Conservation (phyloP, 495 filamentous ascomycete species). For the Mycothermus thermophilus region DNA sequence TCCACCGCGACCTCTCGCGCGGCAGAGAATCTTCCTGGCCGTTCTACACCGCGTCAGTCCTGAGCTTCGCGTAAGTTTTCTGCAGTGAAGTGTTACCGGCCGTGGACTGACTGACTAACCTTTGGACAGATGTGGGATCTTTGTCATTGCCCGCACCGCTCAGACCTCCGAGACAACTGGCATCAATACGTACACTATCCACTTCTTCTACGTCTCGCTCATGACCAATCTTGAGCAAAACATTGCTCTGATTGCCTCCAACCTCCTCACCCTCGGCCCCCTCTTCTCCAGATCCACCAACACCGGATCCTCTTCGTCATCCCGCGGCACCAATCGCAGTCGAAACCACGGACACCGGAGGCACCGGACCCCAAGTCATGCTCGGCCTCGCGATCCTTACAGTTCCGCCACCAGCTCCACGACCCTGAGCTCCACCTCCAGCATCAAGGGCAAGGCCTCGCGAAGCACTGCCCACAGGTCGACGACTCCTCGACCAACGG, state of each 20-base stretch:
- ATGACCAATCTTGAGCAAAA: constrained; percentile 26
- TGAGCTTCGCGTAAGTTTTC: constrained; percentile 17
- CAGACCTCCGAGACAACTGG: constrained; percentile 15
- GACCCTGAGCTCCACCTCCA: background rate
- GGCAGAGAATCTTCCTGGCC: constrained; percentile 18
- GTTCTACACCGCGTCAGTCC: constrained; percentile 16
- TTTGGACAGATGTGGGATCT: constrained; percentile 15
- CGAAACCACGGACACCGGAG: background rate
- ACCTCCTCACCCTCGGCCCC: constrained; percentile 20
- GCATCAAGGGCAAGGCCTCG: too few species aligned
- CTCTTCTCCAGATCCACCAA: constrained; percentile 16
- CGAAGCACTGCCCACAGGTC: too few species aligned
- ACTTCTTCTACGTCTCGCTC: constrained; percentile 18
- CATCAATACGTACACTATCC: constrained; percentile 14
- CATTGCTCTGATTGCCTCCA: constrained; percentile 23
- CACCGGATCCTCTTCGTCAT: constrained; percentile 1
- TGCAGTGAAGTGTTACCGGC: background rate
- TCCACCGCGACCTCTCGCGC: constrained; percentile 14
- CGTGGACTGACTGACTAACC: background rate
- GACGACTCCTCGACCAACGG: too few species aligned
- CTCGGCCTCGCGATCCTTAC: constrained; percentile 1
- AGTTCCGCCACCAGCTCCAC: background rate
- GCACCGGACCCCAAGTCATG: too few species aligned
- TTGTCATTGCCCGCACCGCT: constrained; percentile 21
- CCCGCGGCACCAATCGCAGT: background rate